These are phyloP conservation scores for Bacidia gigantensis DNA, from an alignment of 495 filamentous ascomycete genomes.

Conservation along the genomic window DNA sequence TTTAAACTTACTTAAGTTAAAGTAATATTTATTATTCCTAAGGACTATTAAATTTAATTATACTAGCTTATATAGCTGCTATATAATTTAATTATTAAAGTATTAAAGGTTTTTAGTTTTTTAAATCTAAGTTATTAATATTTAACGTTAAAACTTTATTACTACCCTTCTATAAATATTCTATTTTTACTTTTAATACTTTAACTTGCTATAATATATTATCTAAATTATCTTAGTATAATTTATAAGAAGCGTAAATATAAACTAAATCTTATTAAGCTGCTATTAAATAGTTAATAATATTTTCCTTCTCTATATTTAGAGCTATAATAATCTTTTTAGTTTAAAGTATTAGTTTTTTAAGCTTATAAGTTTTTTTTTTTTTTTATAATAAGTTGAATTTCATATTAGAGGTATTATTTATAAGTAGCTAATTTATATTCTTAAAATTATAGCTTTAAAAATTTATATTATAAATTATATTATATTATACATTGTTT, in stretches of 20 bases:
- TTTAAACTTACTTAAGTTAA: not conserved
- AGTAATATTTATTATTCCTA: not conserved
- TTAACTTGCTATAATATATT: not conserved
- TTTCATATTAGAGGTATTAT: not conserved
- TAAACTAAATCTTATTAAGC: not conserved
- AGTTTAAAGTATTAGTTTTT: not conserved
- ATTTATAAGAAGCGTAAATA: not conserved
- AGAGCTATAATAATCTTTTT: not conserved
- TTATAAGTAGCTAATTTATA: not conserved
- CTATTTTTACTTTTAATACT: not conserved
- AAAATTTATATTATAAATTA: not conserved
- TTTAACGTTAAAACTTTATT: not conserved
- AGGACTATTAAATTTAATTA: not conserved
- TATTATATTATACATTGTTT: not conserved
- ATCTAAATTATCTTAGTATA: not conserved
- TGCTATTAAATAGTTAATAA: not conserved
- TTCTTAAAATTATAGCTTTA: no score
- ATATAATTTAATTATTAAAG: no score
- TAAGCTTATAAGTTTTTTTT: not conserved
- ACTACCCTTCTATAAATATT: not conserved
- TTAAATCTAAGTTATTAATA: not conserved
- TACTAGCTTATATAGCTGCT: not conserved
- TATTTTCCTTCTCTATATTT: not conserved
- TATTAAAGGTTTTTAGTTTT: no score
- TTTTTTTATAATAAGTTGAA: not conserved